These are phyloP conservation scores for Cladorrhinum samala DNA, from an alignment of 495 filamentous ascomycete species.

Conservation along the genomic window DNA sequence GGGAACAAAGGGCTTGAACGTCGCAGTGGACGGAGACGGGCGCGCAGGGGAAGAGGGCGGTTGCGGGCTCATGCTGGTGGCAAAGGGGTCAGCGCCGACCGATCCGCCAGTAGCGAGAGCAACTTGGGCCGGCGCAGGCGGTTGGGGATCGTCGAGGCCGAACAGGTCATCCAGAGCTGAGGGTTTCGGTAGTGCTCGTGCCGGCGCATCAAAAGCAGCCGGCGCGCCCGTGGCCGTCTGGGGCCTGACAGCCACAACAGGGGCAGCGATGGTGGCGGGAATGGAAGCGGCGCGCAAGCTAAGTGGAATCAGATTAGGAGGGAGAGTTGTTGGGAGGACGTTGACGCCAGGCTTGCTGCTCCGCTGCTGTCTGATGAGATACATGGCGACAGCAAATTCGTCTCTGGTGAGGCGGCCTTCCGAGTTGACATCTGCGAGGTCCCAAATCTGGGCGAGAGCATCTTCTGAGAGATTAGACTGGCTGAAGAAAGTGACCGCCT, in stretches of 20 bases:
- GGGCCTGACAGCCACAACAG: slow-evolving; percentile 39
- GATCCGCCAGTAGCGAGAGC: slow-evolving; percentile 71
- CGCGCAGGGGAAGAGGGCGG: slow-evolving; percentile 50
- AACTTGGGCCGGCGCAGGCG: slow-evolving; percentile 48
- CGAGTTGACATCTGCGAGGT: slow-evolving; percentile 88
- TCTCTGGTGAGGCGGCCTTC: slow-evolving; percentile 79
- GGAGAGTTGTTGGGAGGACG: slow-evolving; percentile 64
- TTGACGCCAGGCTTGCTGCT: slow-evolving; percentile 53
- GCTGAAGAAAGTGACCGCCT: slow-evolving; percentile 92
- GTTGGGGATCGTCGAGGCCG: slow-evolving; percentile 67
- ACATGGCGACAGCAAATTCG: slow-evolving; percentile 97
- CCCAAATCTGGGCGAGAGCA: slow-evolving; percentile 92
- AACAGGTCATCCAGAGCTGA: slow-evolving; percentile 89
- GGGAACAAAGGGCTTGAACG: slow-evolving; percentile 86
- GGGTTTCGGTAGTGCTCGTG: slow-evolving; percentile 44
- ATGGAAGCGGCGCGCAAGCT: slow-evolving; percentile 64
- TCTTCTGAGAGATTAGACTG: slow-evolving; percentile 88
- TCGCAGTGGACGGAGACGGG: slow-evolving; percentile 41
- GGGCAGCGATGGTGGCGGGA: slow-evolving; percentile 5
- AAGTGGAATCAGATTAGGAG: slow-evolving; percentile 78
- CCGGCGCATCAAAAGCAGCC: slow-evolving; percentile 36
- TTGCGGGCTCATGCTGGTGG: slow-evolving; percentile 36
- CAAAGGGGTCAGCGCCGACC: slow-evolving; percentile 52
- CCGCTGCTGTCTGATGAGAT: slow-evolving; percentile 84
- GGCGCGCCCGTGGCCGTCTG: slow-evolving; percentile 32